Percentiles rank a stretch among this genome's conserved stretches.
Conservation (phyloP, 1,139 yeast genomes). For the Taphrina confusa region DNA sequence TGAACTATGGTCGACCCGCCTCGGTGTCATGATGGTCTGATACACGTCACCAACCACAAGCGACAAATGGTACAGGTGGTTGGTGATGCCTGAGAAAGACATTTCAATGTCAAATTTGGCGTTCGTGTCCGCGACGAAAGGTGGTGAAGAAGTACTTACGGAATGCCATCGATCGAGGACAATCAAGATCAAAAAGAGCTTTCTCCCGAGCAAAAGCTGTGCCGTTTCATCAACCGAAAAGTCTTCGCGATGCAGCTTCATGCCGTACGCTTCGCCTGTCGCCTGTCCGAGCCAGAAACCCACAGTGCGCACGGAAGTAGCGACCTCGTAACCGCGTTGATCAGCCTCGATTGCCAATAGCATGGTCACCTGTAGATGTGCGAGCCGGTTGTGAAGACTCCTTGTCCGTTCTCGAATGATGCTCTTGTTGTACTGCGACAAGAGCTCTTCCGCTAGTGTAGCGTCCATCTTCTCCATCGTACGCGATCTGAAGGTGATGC, state of each 20-base stretch:
- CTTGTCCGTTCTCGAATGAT: not conserved
- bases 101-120: slow-evolving; percentile 28
- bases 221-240: slow-evolving; percentile 40
- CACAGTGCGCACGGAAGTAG: slow-evolving; percentile 28
- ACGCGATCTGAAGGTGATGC: slow-evolving; percentile 21
- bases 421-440: slow-evolving; percentile 21
- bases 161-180: slow-evolving; percentile 44
- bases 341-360: slow-evolving; percentile 47
- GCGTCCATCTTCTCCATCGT: slow-evolving; percentile 21
- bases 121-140: slow-evolving; percentile 38
- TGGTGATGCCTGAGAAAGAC: slow-evolving; percentile 37
- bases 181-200: slow-evolving; percentile 45
- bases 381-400: slow-evolving; percentile 3
- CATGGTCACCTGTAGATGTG: slow-evolving; percentile 24
- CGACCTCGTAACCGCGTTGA: slow-evolving; percentile 41
- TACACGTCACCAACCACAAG: slow-evolving; percentile 41
- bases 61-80: slow-evolving; percentile 39
- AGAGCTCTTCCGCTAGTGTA: slow-evolving; percentile 22
- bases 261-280: slow-evolving; percentile 44
- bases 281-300: slow-evolving; percentile 49
- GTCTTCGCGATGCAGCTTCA: slow-evolving; percentile 31
- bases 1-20: slow-evolving; percentile 20
- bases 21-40: slow-evolving; percentile 33
- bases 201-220: slow-evolving; percentile 40
- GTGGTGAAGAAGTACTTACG: slow-evolving; percentile 38